These are phyloP conservation scores for Chenopodium formosanum DNA, from an alignment of 148 eudicot species.

Conservation along the genomic window DNA sequence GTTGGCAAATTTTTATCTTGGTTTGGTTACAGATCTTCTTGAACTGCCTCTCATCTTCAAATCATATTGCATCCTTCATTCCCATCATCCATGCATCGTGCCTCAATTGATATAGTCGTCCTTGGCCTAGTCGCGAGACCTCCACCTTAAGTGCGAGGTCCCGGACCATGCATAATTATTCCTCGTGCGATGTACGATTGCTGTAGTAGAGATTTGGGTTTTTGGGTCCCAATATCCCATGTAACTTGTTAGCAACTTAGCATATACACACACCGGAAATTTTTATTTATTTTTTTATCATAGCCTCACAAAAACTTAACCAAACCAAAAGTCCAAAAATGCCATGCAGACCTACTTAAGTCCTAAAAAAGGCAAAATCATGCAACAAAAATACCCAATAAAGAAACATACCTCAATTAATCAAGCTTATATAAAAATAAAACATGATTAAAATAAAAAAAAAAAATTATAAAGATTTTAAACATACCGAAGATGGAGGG, in stretches of 20 bases:
- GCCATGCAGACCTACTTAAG: background rate
- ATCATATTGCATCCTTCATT: background rate
- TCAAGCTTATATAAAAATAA: background rate
- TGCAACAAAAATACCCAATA: background rate
- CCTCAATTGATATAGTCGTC: background rate
- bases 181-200: background rate
- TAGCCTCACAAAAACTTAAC: conserved; percentile 24
- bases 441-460: background rate
- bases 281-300: background rate
- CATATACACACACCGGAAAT: conserved; percentile 22
- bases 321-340: background rate
- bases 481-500: conserved; percentile 59
- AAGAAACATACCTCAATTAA: conserved; percentile 12
- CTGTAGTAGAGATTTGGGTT: background rate
- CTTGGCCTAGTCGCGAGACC: background rate
- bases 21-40: conserved; percentile 4
- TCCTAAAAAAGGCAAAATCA: background rate
- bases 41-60: background rate
- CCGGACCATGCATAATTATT: background rate
- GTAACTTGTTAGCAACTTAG: conserved; percentile 15
- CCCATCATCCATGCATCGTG: background rate
- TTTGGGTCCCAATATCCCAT: background rate
- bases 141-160: conserved; percentile 19
- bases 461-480: background rate
- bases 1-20: conserved; percentile 28